Evolutionary conservation across 1,284 basidiomycete species (phyloP), one percentile per base, ranked within the genome.

Genomic region (Malassezia yamatoensis): DNA sequence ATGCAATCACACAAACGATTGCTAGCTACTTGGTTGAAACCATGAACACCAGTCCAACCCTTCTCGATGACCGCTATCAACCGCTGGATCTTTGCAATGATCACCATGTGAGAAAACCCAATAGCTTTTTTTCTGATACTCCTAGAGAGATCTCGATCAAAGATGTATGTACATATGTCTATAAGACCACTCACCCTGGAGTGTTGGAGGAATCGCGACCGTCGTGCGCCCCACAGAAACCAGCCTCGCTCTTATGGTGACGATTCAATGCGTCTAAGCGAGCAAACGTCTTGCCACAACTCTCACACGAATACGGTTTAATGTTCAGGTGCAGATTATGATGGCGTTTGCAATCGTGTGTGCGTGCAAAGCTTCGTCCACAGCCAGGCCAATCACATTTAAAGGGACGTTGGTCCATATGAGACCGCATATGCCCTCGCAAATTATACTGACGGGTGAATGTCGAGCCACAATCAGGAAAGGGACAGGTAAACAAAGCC

Each of bases 261-360:
- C 80, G 72, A 70, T 91, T 93, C 58, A 96, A 80, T 16, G 90
- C 90, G 78, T 96, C 90, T 66, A 90, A 78, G 53, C 90, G 80
- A 68, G 90, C 91, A 78, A 96, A 94, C 16, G 87, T 87, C 80
- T 93, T 93, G 67, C 87, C 86, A 77, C 90, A 96, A 3, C 88
- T 87, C 65, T 85, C 84, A 69, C 90, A 96, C 50, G 87, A 81
- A 75, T 94, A 91, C 33, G 85, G 82, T 67, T 87, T 83, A 75
- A 89, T 83, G 37, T 86, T 83, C 44, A 85, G 83, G 72, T 96
- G 90, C 60, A 63, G 51, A 52, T 59, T 66, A 54, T 73, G 62
- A 40, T 57, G 85, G 64, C 78, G 87, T 83, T 93, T 93, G 85
- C 90, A 93, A 75, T 96, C 90, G 76, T 94, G 90, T 74, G 90